These are phyloP conservation scores for Yamadazyma songkhlaensis DNA, from an alignment of 1,139 yeast species.

Conservation along the genomic window DNA sequence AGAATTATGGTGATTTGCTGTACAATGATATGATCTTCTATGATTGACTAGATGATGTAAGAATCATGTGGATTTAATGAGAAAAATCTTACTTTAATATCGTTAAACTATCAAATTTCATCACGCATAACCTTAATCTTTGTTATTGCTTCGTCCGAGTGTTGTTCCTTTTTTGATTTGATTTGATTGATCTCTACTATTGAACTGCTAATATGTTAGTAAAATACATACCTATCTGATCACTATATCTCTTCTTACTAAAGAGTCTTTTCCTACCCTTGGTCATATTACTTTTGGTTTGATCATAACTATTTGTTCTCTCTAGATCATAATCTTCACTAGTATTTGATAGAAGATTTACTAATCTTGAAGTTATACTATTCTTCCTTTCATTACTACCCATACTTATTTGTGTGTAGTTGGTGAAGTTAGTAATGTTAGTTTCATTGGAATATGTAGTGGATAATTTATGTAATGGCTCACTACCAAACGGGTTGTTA, in stretches of 20 bases:
- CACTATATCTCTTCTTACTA: slow-evolving; percentile 12
- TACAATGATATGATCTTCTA: too few species aligned
- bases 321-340: slow-evolving; percentile 14
- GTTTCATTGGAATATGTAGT: background rate
- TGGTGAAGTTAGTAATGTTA: background rate
- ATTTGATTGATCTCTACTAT: too few species aligned
- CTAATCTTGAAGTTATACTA: slow-evolving; percentile 15
- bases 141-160: too few species aligned
- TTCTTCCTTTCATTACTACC: slow-evolving; percentile 11
- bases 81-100: too few species aligned
- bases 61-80: too few species aligned
- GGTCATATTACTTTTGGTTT: slow-evolving; percentile 38
- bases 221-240: slow-evolving; percentile 36
- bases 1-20: background rate
- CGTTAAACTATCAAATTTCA: too few species aligned
- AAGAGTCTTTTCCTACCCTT: slow-evolving; percentile 18
- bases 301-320: slow-evolving; percentile 30
- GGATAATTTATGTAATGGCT: slow-evolving; percentile 2
- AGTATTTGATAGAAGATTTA: slow-evolving; percentile 13
- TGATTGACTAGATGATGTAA: too few species aligned
- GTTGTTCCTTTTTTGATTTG: too few species aligned
- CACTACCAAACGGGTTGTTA: slow-evolving; percentile 14
- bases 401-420: background rate
- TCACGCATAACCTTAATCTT: too few species aligned
- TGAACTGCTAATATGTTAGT: background rate